Percentiles rank a stretch among this genome's conserved stretches.
Evolutionary conservation across 2,329 filamentous ascomycete species (phyloP).

Genomic region (Exophiala sp.): DNA sequence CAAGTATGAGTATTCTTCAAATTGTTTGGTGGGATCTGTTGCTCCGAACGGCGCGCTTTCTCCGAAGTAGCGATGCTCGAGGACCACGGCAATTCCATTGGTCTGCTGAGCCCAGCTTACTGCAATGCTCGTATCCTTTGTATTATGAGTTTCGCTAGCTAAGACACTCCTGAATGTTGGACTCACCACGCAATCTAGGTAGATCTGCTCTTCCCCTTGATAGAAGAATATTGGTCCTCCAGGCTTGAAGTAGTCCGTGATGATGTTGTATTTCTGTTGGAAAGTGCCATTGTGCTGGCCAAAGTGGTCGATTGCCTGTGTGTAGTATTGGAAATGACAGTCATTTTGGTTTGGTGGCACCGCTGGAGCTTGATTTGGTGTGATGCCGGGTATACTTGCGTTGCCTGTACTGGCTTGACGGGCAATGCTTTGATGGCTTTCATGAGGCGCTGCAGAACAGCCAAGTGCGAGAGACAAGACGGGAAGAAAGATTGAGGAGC

Average conservation of each 20-base stretch:
- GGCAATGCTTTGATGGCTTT: too few relatives aligned
- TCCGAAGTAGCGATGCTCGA: constrained; percentile 10
- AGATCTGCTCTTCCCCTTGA: neutral
- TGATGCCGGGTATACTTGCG: neutral
- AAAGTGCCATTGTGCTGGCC: constrained; percentile 8
- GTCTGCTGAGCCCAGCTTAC: constrained; percentile 3
- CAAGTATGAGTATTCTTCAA: neutral
- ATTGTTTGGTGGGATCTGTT: constrained; percentile 1
- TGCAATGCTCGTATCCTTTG: neutral
- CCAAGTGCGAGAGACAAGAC: too few relatives aligned
- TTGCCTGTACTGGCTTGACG: too few relatives aligned
- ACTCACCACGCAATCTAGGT: constrained; percentile 1
- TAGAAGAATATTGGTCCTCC: constrained; percentile 5
- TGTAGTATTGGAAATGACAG: neutral
- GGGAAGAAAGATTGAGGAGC: too few relatives aligned
- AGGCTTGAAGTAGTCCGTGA: constrained; percentile 3
- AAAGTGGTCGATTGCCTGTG: constrained; percentile 14
- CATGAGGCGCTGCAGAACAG: too few relatives aligned
- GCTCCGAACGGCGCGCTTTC: constrained; percentile 3
- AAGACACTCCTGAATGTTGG: too few relatives aligned
- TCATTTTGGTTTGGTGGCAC: neutral
- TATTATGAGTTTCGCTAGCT: neutral
- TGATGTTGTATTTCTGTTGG: constrained; percentile 1
- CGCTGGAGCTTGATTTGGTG: neutral
- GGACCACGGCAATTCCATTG: neutral